phyloP scores from a whole-genome alignment of 1,139 yeast species.

The Yamadazyma conglobata region DNA sequence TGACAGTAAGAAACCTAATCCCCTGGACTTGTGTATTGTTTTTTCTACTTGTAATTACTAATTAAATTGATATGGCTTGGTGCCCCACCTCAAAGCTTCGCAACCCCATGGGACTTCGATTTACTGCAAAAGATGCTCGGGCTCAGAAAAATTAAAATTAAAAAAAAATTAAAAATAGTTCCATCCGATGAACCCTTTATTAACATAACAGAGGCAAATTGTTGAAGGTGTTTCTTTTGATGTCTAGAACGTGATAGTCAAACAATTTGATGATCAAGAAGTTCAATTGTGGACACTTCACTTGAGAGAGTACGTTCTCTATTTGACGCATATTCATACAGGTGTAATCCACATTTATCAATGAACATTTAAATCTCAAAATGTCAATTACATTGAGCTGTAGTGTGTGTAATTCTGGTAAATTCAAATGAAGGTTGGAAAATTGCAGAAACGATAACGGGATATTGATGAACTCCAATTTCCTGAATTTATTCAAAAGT shows the following conservation, averaged over 20 bases:
- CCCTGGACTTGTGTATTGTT: no score
- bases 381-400: slow-evolving; percentile 9
- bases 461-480: slow-evolving; percentile 4
- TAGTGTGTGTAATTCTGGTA: slow-evolving; percentile 5
- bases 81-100: no score
- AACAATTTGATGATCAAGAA: slow-evolving; percentile 7
- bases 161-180: no score
- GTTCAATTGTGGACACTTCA: slow-evolving; percentile 2
- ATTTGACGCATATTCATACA: slow-evolving; percentile 4
- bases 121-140: no score
- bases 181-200: no score
- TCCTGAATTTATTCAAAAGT: slow-evolving; percentile 6
- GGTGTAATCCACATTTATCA: slow-evolving; percentile 8
- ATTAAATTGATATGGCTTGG: no score
- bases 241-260: slow-evolving; percentile 8
- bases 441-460: slow-evolving; percentile 43
- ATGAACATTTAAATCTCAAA: slow-evolving; percentile 8
- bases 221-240: slow-evolving; percentile 7
- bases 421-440: slow-evolving; percentile 16
- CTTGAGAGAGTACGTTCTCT: slow-evolving; percentile 1
- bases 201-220: slow-evolving; percentile 4
- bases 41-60: no score
- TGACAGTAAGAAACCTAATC: no score
- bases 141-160: no score
- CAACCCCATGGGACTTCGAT: no score